Evolutionary conservation across 306 rosid genomes (phyloP), one percentile per base, ranked within the genome.

Genomic region (Inga laurina): DNA sequence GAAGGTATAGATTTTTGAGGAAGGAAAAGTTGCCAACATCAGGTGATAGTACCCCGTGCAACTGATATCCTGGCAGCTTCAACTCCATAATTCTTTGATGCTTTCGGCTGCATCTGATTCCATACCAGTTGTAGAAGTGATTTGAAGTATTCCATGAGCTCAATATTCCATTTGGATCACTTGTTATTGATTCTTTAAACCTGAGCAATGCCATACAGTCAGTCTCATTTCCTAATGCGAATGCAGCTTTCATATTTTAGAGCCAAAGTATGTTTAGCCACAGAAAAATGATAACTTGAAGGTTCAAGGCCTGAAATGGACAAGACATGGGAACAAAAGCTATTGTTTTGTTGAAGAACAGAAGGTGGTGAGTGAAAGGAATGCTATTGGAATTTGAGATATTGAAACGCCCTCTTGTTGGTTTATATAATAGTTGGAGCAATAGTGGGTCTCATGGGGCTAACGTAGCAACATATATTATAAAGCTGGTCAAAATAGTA

Each of bases 191-290:
- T 39, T 39, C 74, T 19, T 39, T 39, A 21, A 69, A 39, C 30
- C 39, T 69, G 74, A 69, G 74, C 74, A 69, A 39, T 69, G 74
- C 74, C 74, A 69, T 39, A 39, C 39, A 69, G 10, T 39, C 51
- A 18, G 32, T 39, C 48, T 39, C 30, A 10, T 39, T 69, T 39
- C 48, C 27, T 35, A 16, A 37, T 68, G 48, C 48, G 3, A 48
- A 45, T 44, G 37, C 2, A 45, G 56, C 10, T 24, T 1, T 45
- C 3, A 2, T 24, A 22, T 8, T 8, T 44, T 11, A 57, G 3
- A 69, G 3, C 14, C 32, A 69, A 39, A 39, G 74, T n/a, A 39
- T 8, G 51, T 4, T 39, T 19, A 39, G 7, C 5, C 30, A 39
- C 6, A 19, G 16, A 39, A 69, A 2, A 39, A 69, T 4, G 7